phyloP scores from a whole-genome alignment of 306 rosid species.

The Cucumis hystrix region DNA sequence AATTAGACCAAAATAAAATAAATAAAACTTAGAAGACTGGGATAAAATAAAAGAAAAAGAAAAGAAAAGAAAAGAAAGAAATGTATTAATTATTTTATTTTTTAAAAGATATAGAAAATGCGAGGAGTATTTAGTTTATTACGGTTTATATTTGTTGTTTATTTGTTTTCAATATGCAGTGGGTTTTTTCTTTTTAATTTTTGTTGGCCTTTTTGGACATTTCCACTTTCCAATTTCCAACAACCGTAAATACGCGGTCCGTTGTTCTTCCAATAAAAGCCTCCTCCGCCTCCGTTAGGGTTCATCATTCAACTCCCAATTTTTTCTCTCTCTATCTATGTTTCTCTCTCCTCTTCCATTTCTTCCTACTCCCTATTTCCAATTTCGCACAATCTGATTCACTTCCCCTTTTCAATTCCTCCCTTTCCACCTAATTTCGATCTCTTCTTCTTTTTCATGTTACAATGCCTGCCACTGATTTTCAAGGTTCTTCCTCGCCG shows the following conservation, averaged over 20 bases:
- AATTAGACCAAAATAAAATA: neutral
- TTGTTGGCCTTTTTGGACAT: neutral
- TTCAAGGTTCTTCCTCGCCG: constrained; percentile 46
- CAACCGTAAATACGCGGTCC: constrained; percentile 45
- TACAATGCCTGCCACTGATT: constrained; percentile 60
- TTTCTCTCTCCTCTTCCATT: neutral
- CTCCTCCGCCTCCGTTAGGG: constrained; percentile 29
- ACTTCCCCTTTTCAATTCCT: neutral
- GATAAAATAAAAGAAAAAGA: neutral
- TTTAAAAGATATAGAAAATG: neutral
- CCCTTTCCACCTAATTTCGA: neutral
- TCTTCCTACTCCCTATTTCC: neutral
- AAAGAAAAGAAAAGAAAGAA: too few species aligned
- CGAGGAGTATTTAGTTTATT: neutral
- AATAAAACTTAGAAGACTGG: neutral
- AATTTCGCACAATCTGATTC: neutral
- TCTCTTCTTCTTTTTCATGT: neutral
- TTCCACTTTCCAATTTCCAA: neutral
- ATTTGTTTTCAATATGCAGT: neutral
- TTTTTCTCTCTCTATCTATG: neutral
- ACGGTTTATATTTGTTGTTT: neutral
- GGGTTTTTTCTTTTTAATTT: neutral
- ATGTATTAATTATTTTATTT: too few species aligned
- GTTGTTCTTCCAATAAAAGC: constrained; percentile 23
- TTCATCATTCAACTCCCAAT: constrained; percentile 13